A percentile compares a stretch with the other conserved stretches of the same genome.
These are phyloP conservation scores for Arthrobotrys iridis DNA, from an alignment of 2,329 filamentous ascomycete genomes.

Conservation along the genomic window DNA sequence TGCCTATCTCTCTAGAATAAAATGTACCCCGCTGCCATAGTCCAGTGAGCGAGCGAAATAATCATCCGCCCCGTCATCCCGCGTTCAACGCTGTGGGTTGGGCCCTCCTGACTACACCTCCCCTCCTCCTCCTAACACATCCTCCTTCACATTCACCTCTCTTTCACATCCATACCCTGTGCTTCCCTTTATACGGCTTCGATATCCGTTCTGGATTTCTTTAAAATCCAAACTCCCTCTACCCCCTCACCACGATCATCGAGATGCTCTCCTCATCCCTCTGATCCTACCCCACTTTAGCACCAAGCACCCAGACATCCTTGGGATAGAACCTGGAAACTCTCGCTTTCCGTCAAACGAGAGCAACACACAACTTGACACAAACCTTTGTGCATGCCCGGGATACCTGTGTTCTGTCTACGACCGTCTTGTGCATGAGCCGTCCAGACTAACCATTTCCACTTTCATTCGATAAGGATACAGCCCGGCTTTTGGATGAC, in stretches of 20 bases:
- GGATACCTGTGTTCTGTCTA: neutral
- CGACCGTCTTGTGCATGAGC: neutral
- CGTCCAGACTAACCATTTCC: neutral
- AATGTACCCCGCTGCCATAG: conserved; percentile 9
- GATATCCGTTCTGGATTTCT: neutral
- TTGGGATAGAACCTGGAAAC: conserved; percentile 9
- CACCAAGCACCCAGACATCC: neutral
- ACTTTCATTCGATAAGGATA: neutral
- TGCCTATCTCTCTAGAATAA: neutral
- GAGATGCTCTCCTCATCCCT: conserved; percentile 2
- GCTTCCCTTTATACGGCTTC: neutral
- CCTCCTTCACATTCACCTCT: neutral
- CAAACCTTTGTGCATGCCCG: neutral
- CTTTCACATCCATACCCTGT: no score
- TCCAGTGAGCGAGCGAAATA: conserved; percentile 31
- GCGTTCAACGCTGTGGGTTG: conserved; percentile 5
- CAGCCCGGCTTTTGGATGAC: conserved; percentile 20
- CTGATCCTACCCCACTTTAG: conserved; percentile 23
- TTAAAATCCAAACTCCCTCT: neutral
- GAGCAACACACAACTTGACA: conserved; percentile 28
- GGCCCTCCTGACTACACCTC: conserved; percentile 18
- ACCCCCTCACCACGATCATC: conserved; percentile 2
- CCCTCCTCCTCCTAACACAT: conserved; percentile 1
- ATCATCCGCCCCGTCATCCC: conserved; percentile 28
- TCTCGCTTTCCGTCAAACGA: conserved; percentile 13